Evolutionary conservation across 306 rosid species (phyloP).

Genomic region (Dalbergia oliveri): DNA sequence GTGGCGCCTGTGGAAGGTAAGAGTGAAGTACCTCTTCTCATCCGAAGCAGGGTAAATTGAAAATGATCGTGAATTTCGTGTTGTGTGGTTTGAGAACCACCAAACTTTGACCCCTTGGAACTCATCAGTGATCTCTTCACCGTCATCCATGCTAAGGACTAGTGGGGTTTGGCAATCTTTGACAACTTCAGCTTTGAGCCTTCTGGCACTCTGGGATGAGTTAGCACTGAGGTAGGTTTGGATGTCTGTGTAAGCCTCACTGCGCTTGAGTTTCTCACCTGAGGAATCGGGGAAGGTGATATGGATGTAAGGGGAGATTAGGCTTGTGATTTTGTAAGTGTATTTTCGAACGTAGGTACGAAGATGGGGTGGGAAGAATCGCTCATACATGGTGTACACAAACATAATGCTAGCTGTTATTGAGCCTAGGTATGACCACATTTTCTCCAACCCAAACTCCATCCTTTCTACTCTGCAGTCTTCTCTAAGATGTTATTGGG

Average conservation of each 20-base stretch:
- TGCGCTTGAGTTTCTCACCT: slow-evolving; percentile 36
- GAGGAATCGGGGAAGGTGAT: slow-evolving; percentile 55
- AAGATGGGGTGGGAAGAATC: slow-evolving; percentile 46
- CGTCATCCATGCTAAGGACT: slow-evolving; percentile 58
- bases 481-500: not conserved
- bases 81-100: slow-evolving; percentile 52
- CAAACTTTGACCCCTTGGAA: slow-evolving; percentile 52
- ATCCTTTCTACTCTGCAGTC: not conserved
- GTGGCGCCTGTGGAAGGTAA: slow-evolving; percentile 57
- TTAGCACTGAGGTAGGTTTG: slow-evolving; percentile 51
- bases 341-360: slow-evolving; percentile 7
- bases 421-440: slow-evolving; percentile 52
- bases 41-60: slow-evolving; percentile 41
- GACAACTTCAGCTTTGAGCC: slow-evolving; percentile 61
- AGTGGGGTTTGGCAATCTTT: slow-evolving; percentile 51
- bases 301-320: slow-evolving; percentile 55
- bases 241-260: slow-evolving; percentile 52
- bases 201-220: slow-evolving; percentile 46
- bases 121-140: slow-evolving; percentile 60
- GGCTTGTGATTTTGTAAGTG: not conserved
- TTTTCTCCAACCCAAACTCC: slow-evolving; percentile 16
- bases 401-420: slow-evolving; percentile 52
- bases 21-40: slow-evolving; percentile 44
- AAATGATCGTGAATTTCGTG: not conserved
- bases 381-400: slow-evolving; percentile 40